Evolutionary conservation across 805 yeast genomes (phyloP).

Genomic region (Sporopachydermia lactativora): DNA sequence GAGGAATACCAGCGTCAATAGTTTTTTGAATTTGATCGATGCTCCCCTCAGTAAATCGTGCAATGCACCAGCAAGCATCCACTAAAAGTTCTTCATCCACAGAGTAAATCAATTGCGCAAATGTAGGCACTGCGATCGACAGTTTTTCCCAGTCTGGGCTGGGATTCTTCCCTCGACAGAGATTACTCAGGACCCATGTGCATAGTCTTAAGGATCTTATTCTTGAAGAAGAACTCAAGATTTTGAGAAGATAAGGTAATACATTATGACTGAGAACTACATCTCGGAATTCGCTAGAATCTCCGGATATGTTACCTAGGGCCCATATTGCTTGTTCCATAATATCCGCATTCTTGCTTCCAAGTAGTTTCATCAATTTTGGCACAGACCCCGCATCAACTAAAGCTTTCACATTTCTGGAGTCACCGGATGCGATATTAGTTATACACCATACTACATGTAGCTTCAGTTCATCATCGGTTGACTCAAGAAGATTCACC

Average conservation of each 20-base stretch:
- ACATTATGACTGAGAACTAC: constrained; percentile 76
- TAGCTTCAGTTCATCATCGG: constrained; percentile 76
- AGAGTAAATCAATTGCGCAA: constrained; percentile 82
- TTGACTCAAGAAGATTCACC: constrained; percentile 67
- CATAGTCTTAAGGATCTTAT: constrained; percentile 71
- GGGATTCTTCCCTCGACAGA: constrained; percentile 93
- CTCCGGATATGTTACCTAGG: constrained; percentile 97
- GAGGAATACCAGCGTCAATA: constrained; percentile 90
- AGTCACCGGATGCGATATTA: constrained; percentile 88
- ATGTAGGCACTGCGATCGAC: constrained; percentile 76
- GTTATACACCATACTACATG: constrained; percentile 99
- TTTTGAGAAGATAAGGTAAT: constrained; percentile 70
- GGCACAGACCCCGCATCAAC: constrained; percentile 94
- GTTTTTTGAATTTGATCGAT: constrained; percentile 92
- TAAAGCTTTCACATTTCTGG: constrained; percentile 80
- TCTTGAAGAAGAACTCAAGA: constrained; percentile 72
- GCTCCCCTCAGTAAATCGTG: constrained; percentile 88
- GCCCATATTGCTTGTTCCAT: constrained; percentile 99
- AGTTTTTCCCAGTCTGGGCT: constrained; percentile 92
- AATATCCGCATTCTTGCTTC: constrained; percentile 75
- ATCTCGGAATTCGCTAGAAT: constrained; percentile 81
- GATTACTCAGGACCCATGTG: constrained; percentile 93
- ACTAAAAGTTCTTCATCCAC: constrained; percentile 86
- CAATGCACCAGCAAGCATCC: constrained; percentile 98
- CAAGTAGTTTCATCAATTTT: constrained; percentile 65